These are phyloP conservation scores for Marasmius fiardii DNA, from an alignment of 1,284 basidiomycete species.

Conservation along the genomic window DNA sequence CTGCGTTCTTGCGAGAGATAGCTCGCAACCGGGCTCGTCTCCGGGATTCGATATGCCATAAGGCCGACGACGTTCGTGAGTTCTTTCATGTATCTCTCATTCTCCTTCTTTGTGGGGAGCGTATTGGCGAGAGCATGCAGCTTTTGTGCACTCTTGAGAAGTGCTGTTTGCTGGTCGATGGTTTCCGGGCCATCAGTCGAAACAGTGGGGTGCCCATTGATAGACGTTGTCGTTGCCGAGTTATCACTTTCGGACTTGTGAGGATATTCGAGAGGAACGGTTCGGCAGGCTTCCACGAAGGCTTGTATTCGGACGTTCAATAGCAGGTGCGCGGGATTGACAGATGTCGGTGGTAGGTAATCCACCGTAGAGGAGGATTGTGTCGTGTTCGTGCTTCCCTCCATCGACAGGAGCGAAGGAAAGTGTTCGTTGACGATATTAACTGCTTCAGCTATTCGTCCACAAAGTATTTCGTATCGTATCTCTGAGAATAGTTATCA, in stretches of 20 bases:
- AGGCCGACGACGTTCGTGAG: conserved; percentile 70
- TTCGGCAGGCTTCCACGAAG: conserved; percentile 81
- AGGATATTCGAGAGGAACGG: conserved; percentile 54
- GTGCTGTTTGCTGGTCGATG: conserved; percentile 33
- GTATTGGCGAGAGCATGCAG: conserved; percentile 53
- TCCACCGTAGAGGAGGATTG: conserved; percentile 14
- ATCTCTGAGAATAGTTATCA: conserved; percentile 47
- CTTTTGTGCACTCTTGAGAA: conserved; percentile 59
- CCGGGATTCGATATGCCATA: conserved; percentile 73
- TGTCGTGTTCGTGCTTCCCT: conserved; percentile 4
- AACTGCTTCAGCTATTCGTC: conserved; percentile 67
- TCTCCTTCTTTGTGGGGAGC: conserved; percentile 50
- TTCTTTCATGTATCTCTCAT: conserved; percentile 61
- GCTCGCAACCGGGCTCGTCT: conserved; percentile 61
- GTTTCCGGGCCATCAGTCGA: conserved; percentile 23
- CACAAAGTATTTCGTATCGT: conserved; percentile 59
- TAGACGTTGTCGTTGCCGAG: conserved; percentile 7
- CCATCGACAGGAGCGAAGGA: conserved; percentile 44
- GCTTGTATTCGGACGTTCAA: conserved; percentile 82
- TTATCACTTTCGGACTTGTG: conserved; percentile 15
- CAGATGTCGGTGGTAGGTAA: conserved; percentile 54
- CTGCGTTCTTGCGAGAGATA: conserved; percentile 74
- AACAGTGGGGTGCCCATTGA: background rate
- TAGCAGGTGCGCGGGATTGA: conserved; percentile 68
- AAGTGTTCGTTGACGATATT: conserved; percentile 64